Evolutionary conservation across 2,329 filamentous ascomycete species (phyloP).

Genomic region (Diaporthe batatas): DNA sequence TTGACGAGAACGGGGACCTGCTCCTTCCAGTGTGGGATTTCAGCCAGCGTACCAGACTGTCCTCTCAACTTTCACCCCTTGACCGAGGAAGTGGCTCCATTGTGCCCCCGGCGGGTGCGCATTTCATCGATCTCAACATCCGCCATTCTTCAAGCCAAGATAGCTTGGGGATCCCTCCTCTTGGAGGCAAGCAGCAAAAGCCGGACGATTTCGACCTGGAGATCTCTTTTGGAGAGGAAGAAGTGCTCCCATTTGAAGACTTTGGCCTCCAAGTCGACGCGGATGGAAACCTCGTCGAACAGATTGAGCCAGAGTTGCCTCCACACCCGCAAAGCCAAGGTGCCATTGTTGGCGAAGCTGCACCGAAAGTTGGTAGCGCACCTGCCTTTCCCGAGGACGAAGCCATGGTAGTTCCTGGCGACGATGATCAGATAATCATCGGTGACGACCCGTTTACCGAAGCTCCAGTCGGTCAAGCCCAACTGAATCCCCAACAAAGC

Average conservation of each 20-base stretch:
- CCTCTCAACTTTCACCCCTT: conserved; percentile 62
- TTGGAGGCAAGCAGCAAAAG: conserved; percentile 43
- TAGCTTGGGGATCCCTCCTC: conserved; percentile 41
- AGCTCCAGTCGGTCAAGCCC: conserved; percentile 34
- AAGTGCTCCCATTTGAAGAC: conserved; percentile 54
- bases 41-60: conserved; percentile 55
- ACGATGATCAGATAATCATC: conserved; percentile 54
- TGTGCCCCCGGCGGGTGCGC: conserved; percentile 47
- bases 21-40: conserved; percentile 46
- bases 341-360: not conserved
- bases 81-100: conserved; percentile 50
- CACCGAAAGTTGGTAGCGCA: conserved; percentile 17
- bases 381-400: conserved; percentile 37
- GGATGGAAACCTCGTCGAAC: conserved; percentile 64
- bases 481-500: conserved; percentile 3
- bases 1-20: conserved; percentile 54
- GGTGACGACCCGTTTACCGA: conserved; percentile 50
- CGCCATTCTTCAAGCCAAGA: conserved; percentile 42
- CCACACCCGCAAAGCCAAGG: conserved; percentile 49
- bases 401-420: conserved; percentile 34
- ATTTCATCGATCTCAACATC: conserved; percentile 42
- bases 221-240: conserved; percentile 54
- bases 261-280: conserved; percentile 65
- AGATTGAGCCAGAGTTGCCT: conserved; percentile 61
- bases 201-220: conserved; percentile 47